phyloP scores from a whole-genome alignment of 192 early-diverging fungal genomes.

The Podila verticillata region DNA sequence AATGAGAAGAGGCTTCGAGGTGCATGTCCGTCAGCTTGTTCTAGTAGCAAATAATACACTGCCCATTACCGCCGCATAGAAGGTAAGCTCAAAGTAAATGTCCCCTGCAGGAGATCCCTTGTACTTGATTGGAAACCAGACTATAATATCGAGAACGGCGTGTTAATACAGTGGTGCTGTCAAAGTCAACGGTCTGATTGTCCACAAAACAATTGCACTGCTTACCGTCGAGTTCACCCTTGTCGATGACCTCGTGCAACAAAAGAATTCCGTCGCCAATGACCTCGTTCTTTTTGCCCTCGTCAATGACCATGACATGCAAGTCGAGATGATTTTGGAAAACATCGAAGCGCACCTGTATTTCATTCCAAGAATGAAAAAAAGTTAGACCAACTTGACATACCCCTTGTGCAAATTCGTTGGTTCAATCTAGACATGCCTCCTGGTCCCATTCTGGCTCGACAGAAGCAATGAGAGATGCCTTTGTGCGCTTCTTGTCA shows the following conservation, averaged over 20 bases:
- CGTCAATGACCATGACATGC: constrained; percentile 26
- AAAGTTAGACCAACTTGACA: neutral
- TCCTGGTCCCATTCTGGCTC: constrained; percentile 54
- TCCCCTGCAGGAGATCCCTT: constrained; percentile 57
- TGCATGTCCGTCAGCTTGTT: too few species aligned
- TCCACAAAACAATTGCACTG: neutral
- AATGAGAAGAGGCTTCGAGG: too few species aligned
- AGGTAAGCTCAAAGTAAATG: constrained; percentile 64
- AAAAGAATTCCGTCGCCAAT: constrained; percentile 39
- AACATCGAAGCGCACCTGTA: constrained; percentile 39
- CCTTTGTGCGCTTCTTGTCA: constrained; percentile 44
- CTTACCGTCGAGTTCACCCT: constrained; percentile 50
- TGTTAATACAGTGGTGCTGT: neutral
- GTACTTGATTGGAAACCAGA: constrained; percentile 58
- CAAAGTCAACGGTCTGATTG: neutral
- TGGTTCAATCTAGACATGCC: constrained; percentile 11
- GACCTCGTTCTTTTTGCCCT: constrained; percentile 43
- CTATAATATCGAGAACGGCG: constrained; percentile 19
- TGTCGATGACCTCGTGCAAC: constrained; percentile 44
- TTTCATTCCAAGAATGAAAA: neutral
- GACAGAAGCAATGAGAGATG: constrained; percentile 41
- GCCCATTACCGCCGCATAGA: constrained; percentile 55
- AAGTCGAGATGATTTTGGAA: constrained; percentile 35
- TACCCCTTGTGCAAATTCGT: neutral
- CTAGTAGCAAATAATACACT: neutral